Evolutionary conservation across 2,329 filamentous ascomycete species (phyloP), one percentile per base, ranked within the genome.

Genomic region (Didymosphaeria variabile): DNA sequence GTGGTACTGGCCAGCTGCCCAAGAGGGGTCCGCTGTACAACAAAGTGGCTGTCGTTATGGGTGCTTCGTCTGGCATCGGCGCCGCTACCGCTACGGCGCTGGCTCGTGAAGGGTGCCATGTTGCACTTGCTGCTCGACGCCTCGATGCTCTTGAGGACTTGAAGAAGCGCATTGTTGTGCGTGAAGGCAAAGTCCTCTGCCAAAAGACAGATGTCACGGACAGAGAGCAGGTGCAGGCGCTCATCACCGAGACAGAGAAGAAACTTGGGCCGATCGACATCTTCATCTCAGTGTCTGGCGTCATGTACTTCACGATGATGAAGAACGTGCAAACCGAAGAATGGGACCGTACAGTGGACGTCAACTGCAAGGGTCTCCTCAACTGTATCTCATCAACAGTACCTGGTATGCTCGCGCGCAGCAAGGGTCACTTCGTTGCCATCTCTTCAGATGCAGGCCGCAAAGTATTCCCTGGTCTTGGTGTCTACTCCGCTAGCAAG

Each of bases 261-360:
- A 81, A 88, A 67, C 87, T 94, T 0, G 91, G 91, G 0, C 86
- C 89, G 0, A 83, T 94, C 47, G 91, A 94, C 73, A 91, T 94
- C 55, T 85, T 94, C n/a, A 87, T 94, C 53, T 88, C 88, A 44
- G 92, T 91, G 71, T 92, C 91, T 0, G 91, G 91, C 38, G 91
- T 94, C 73, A 94, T 94, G 91, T 94, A 94, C 81, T 94, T 89
- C 79, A 94, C 91, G 57, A 89, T 94, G 88, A 94, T 94, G 91
- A 87, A 89, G 59, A 94, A 93, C 73, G 85, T 82, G 17, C 85
- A 90, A 65, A 86, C 83, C 0, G 90, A 91, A 5, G 89, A 94
- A 70, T 94, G 91, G 91, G 88, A 93, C 65, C 89, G 87, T 60
- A 94, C 91, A 0, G 91, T 94, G 45, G 91, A 94, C 69, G 90